Evolutionary conservation across 2,329 filamentous ascomycete species (phyloP), one percentile per base, ranked within the genome.

Genomic region (Epichloe uncinata): DNA sequence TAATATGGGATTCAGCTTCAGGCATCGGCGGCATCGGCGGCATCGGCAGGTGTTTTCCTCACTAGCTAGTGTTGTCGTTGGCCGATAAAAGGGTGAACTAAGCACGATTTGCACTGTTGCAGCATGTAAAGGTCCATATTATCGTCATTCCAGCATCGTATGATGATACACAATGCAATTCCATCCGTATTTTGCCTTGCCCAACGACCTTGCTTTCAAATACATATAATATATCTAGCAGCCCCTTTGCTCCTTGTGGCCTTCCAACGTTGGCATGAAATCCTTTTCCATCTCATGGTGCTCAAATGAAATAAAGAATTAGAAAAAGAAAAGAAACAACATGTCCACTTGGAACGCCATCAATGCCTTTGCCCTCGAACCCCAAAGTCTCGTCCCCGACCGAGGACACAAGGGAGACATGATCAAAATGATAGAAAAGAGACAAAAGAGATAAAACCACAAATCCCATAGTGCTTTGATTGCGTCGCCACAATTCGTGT

Each of bases 401-500:
- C 9, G 9, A 26, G 9, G n/a, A 6, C n/a, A 47, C 2, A 8
- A 9, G 13, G 5, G 26, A 41, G 20, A 41, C 18, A 11, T 26
- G 26, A 47, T 42, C 7, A 18, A 33, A 15, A 15, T 5, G 13
- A 38, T 12, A 36, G 16, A 26, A 45, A 45, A 33, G 5, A 42
- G 11, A 48, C n/a, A n/a, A n/a, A n/a, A n/a, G n/a, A n/a, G n/a
- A n/a, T 5, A 43, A 34, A 45, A 37, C 4, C 38, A 47, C 5
- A 47, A 45, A 37, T 34, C n/a, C 12, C 34, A 16, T 44, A 26
- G 9, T 52, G 30, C 35, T 42, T 42, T 40, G 35, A 47, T 34
- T 42, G 47, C 47, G 37, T 50, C 18, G 48, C 49, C 41, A 47
- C 37, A 40, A 13, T 51, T 47, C 48, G 45, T 50, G 44, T 45